These are phyloP conservation scores for Rheum nobile DNA, from an alignment of 148 eudicot species.

Conservation along the genomic window DNA sequence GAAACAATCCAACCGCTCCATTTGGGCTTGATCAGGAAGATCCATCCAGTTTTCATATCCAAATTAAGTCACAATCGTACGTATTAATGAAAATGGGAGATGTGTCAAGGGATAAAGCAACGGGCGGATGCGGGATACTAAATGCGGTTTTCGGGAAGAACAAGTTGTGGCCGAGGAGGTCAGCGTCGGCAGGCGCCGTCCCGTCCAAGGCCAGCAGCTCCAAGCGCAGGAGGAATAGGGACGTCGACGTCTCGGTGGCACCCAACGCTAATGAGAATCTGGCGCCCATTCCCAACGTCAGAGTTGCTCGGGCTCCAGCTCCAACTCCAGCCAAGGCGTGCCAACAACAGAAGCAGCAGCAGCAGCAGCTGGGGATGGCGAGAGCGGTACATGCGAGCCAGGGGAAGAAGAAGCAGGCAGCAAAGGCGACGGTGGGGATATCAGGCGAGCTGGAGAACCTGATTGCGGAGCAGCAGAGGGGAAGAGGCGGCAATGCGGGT, in stretches of 20 bases:
- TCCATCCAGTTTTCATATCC: not conserved
- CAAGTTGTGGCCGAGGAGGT: slow-evolving; percentile 39
- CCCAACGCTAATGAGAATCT: not conserved
- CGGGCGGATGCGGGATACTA: slow-evolving; percentile 67
- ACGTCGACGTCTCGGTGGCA: slow-evolving; percentile 9
- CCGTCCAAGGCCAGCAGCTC: slow-evolving; percentile 18
- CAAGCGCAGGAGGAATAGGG: slow-evolving; percentile 30
- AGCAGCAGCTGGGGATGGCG: not conserved
- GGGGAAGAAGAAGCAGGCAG: slow-evolving; percentile 22
- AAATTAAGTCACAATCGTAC: not conserved
- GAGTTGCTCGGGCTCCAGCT: not conserved
- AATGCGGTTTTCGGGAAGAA: slow-evolving; percentile 50
- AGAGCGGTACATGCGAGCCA: not conserved
- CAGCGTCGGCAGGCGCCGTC: slow-evolving; percentile 38
- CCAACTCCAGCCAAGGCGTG: not conserved
- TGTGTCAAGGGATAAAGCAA: slow-evolving; percentile 29
- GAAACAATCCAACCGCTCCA: not conserved
- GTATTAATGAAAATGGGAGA: slow-evolving; percentile 40
- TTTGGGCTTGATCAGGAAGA: not conserved
- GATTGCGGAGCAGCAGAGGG: slow-evolving; percentile 58
- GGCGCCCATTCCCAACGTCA: not conserved
- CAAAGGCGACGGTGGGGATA: slow-evolving; percentile 30
- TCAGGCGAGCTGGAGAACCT: slow-evolving; percentile 88
- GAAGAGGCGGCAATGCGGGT: slow-evolving; percentile 26
- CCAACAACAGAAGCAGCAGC: slow-evolving; percentile 12